phyloP scores from a whole-genome alignment of 2,329 filamentous ascomycete genomes.

The Phialemoniopsis sp. region DNA sequence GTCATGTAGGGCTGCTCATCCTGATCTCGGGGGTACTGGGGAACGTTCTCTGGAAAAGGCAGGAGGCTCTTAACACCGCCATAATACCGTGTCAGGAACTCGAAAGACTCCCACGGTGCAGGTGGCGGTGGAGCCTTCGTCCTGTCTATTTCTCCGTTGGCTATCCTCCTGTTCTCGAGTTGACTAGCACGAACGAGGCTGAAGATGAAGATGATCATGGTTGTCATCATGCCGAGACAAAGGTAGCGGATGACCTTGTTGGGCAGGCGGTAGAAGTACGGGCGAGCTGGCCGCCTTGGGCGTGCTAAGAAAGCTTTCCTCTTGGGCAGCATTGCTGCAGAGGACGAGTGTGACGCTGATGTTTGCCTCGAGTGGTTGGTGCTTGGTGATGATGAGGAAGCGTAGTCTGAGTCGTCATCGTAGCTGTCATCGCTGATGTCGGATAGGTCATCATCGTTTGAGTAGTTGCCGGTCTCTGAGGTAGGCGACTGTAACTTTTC shows the following conservation, averaged over 20 bases:
- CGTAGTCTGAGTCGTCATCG: conserved; percentile 28
- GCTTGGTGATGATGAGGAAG: conserved; percentile 36
- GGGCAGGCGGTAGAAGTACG: conserved; percentile 58
- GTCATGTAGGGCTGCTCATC: conserved; percentile 49
- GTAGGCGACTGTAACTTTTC: conserved; percentile 31
- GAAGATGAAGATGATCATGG: conserved; percentile 72
- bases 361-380: conserved; percentile 50
- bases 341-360: conserved; percentile 36
- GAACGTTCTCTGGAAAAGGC: conserved; percentile 59
- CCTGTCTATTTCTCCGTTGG: conserved; percentile 47
- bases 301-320: conserved; percentile 21
- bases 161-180: conserved; percentile 59
- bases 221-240: conserved; percentile 64
- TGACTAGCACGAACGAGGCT: conserved; percentile 71
- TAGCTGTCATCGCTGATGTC: conserved; percentile 32
- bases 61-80: conserved; percentile 77
- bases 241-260: conserved; percentile 74
- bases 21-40: conserved; percentile 73
- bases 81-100: conserved; percentile 84
- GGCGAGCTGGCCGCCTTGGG: conserved; percentile 22
- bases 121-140: conserved; percentile 57
- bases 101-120: conserved; percentile 77
- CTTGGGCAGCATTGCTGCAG: conserved; percentile 40
- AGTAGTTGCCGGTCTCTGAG: conserved; percentile 44
- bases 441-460: conserved; percentile 43